Percentiles rank a stretch among this genome's conserved stretches.
Evolutionary conservation across 2,329 filamentous ascomycete genomes (phyloP).

Genomic region (Akanthomyces uredinophilus): DNA sequence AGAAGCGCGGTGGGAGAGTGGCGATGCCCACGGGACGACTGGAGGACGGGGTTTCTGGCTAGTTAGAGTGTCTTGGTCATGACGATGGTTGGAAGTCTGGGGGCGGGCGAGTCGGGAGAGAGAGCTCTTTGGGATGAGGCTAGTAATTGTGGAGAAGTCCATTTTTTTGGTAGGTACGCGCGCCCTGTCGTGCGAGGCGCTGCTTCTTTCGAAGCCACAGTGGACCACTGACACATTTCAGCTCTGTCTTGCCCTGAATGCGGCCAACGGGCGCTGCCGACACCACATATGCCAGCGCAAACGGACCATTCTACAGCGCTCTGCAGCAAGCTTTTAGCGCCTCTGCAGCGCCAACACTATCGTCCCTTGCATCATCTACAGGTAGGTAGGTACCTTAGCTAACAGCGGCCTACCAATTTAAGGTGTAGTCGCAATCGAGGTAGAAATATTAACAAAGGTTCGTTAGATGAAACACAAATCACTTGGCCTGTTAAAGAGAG

Average conservation of each 20-base stretch:
- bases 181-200: background rate
- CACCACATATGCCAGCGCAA: too few relatives aligned
- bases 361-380: background rate
- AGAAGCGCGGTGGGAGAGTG: background rate
- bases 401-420: too few relatives aligned
- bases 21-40: slow-evolving; percentile 1
- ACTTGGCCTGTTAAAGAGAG: too few relatives aligned
- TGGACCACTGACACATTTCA: background rate
- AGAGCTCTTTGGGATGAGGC: slow-evolving; percentile 7
- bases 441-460: too few relatives aligned
- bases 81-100: slow-evolving; percentile 10
- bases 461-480: too few relatives aligned
- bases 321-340: background rate
- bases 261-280: background rate
- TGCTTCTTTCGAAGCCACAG: background rate
- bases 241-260: background rate
- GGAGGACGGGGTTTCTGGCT: background rate
- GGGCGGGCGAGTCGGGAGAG: background rate
- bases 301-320: background rate
- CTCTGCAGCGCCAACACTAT: background rate
- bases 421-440: too few relatives aligned
- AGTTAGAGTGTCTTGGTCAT: slow-evolving; percentile 11
- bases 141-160: slow-evolving; percentile 1
- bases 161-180: background rate
- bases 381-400: too few relatives aligned